Base-by-base conservation (phyloP, 305 asterid genomes). In the Fraxinus dipetala region DNA sequence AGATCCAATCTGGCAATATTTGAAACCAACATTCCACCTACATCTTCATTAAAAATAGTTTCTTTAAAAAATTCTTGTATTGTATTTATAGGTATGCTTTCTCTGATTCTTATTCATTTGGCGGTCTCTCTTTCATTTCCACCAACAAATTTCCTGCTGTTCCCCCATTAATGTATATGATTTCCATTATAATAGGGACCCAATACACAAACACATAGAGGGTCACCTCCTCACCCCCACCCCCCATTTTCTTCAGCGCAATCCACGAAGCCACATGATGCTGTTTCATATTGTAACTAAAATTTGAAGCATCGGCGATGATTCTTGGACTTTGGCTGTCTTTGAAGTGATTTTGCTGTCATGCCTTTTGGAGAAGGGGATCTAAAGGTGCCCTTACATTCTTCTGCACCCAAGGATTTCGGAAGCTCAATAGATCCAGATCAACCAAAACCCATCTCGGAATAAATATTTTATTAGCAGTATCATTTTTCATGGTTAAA, bases 361-460 rank as follows among this genome's bases (percentile, higher is more conserved):
- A 78, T 72, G 85, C 84, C 78, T 80, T 65, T 83, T 35, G 79
- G 85, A 59, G 85, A 84, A 82, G 76, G 85, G 82, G 88, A 87
- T 89, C 90, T 87, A 84, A 86, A 83, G 76, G 80, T 76, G 75
- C 87, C 83, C 77, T 48, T 73, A 84, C 83, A 51, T 7, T 80
- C 79, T 85, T 80, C 43, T 54, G 76, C 70, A 77, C 80, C 81
- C 80, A 28, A 43, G 34, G 80, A 74, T 73, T 80, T 83, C 51
- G 79, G 78, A 85, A 78, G 72, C 67, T 77, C 43, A 26, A 72
- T 38, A 86, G 89, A 85, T 87, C 88, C 89, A 75, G 83, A 18
- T 18, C 32, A 78, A 56, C 16, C 54, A 73, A 78, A 75, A 2
- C 56, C 82, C 83, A 56, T 80, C 73, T 78, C 26, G 87, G 85